Percentiles rank a stretch among this genome's conserved stretches.
These are phyloP conservation scores for Coemansia sp. DNA, from an alignment of 192 early-diverging fungal species.

Conservation along the genomic window DNA sequence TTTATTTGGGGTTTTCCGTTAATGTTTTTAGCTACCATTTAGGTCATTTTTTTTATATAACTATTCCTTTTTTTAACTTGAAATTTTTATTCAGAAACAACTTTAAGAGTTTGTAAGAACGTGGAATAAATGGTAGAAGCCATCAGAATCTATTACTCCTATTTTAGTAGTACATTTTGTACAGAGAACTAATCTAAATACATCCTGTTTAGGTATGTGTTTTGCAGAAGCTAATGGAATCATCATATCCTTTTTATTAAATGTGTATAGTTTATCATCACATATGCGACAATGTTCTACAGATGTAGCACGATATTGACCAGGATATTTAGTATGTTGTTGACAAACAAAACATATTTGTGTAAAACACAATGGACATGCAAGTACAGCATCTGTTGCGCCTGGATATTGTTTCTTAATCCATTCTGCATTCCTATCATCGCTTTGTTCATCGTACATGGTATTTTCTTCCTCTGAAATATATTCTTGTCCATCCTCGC, in stretches of 20 bases:
- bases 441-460: conserved; percentile 31
- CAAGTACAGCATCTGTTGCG: conserved; percentile 40
- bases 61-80: neutral
- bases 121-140: conserved; percentile 40
- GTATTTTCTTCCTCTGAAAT: neutral
- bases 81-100: too few relatives aligned
- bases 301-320: conserved; percentile 38
- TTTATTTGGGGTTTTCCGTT: neutral
- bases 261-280: conserved; percentile 13
- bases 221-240: conserved; percentile 4
- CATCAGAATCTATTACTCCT: conserved; percentile 28
- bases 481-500: neutral
- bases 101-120: conserved; percentile 17
- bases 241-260: conserved; percentile 17
- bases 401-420: conserved; percentile 19
- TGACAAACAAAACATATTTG: conserved; percentile 53
- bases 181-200: conserved; percentile 32
- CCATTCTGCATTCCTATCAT: conserved; percentile 29
- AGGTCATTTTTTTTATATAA: neutral
- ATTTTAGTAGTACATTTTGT: conserved; percentile 30
- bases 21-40: conserved; percentile 4
- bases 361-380: conserved; percentile 41
- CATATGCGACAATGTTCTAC: conserved; percentile 21
- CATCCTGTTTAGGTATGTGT: neutral
- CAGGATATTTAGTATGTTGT: conserved; percentile 18